Evolutionary conservation across 1,284 basidiomycete species (phyloP).

Genomic region (Agaricales sp.): DNA sequence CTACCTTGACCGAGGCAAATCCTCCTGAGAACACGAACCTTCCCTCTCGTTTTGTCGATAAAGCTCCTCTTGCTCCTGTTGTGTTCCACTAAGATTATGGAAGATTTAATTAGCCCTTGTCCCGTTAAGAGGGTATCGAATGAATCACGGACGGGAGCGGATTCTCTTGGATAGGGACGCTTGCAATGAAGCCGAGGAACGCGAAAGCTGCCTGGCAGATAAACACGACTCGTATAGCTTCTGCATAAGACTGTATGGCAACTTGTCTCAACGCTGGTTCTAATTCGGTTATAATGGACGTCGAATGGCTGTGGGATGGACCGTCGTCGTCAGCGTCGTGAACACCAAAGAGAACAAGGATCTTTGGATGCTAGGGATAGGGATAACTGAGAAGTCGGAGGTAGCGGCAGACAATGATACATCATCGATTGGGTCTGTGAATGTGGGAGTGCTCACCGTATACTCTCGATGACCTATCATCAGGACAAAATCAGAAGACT

Average conservation of each 20-base stretch:
- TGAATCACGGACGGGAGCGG: slow-evolving; percentile 30
- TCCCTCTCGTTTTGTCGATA: slow-evolving; percentile 26
- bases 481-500: slow-evolving; percentile 13
- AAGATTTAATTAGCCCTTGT: slow-evolving; percentile 31
- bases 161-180: slow-evolving; percentile 69
- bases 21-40: slow-evolving; percentile 16
- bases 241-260: slow-evolving; percentile 77
- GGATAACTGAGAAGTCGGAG: too few species aligned
- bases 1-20: not conserved
- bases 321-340: not conserved
- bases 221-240: slow-evolving; percentile 81
- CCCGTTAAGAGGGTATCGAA: not conserved
- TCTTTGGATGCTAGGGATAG: not conserved
- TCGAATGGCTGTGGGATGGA: slow-evolving; percentile 54
- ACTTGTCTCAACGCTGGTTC: slow-evolving; percentile 48
- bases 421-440: too few species aligned
- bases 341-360: not conserved
- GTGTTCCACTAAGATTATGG: slow-evolving; percentile 37
- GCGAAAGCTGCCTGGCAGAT: slow-evolving; percentile 62
- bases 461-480: slow-evolving; percentile 10
- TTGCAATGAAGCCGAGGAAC: slow-evolving; percentile 48
- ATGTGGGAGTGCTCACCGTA: slow-evolving; percentile 5
- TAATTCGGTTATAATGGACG: slow-evolving; percentile 68
- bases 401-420: too few species aligned
- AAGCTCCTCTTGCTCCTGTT: slow-evolving; percentile 49